Evolutionary conservation across 2,329 filamentous ascomycete genomes (phyloP), one percentile per base, ranked within the genome.

Genomic region (Orbilia brochopaga): DNA sequence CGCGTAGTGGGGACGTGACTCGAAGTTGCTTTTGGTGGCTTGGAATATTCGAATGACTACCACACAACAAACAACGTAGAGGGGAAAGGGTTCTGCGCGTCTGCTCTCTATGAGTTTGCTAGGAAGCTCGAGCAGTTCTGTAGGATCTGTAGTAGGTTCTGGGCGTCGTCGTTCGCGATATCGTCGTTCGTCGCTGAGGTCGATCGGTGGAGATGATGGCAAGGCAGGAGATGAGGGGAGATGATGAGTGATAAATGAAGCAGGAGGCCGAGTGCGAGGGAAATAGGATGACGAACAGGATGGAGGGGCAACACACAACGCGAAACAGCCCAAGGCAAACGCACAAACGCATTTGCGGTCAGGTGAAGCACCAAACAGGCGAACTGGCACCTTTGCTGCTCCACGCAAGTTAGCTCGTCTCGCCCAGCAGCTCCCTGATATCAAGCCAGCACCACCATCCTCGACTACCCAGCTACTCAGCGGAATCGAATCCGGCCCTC

Each of bases 381-480:
- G 67, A 72, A 72, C 67, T 72, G 67, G 67, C 67, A 72, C 50
- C 67, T 65, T 70, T 51, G 54, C 58, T 64, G 32, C 55, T 48
- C 35, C 8, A 40, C 51, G 40, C 52, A 51, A 42, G 44, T 48
- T 24, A 64, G 60, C 60, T 64, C 37, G 40, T 53, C 64, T 53
- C 59, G 37, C 50, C 54, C 23, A 35, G 50, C 48, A 53, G 65
- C 53, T 56, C 58, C 59, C 53, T 46, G 15, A 56, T 56, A 52
- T 48, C 23, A 6, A 27, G 15, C 15, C 40, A 48, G 4, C 35
- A 52, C 61, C 57, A 32, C 48, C 40, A 54, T 59, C 27, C 23
- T 37, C 54, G 44, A 32, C 46, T 37, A 35, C 58, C 53, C 50
- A 53, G 17, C 46, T 37, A 35, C 58, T 44, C 50, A 53, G 17